Percentiles rank a stretch among this genome's conserved stretches.
phyloP scores from a whole-genome alignment of 2,329 filamentous ascomycete genomes.

The Xylaria digitata region DNA sequence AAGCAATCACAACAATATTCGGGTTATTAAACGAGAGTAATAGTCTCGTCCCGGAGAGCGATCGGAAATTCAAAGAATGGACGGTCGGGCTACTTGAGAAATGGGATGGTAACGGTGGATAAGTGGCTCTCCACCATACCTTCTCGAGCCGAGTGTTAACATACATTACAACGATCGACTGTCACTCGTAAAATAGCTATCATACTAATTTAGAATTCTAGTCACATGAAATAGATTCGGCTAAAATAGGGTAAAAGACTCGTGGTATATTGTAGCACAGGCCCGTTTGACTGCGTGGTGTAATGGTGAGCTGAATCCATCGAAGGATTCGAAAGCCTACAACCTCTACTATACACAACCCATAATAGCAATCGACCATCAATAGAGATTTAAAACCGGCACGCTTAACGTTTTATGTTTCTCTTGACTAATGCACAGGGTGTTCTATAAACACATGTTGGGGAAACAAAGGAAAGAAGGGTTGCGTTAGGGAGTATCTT shows the following conservation, averaged over 20 bases:
- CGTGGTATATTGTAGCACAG: background rate
- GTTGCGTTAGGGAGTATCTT: constrained; percentile 49
- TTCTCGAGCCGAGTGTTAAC: background rate
- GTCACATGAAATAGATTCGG: background rate
- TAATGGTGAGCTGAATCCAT: background rate
- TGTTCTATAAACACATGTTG: constrained; percentile 66
- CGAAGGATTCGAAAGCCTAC: background rate
- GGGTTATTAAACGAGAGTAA: constrained; percentile 61
- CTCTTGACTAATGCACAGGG: constrained; percentile 70
- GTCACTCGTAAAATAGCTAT: background rate
- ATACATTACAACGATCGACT: background rate
- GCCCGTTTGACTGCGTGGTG: background rate
- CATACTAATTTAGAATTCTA: background rate
- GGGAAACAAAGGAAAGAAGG: constrained; percentile 64
- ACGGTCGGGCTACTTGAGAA: constrained; percentile 71
- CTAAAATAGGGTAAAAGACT: background rate
- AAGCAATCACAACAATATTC: constrained; percentile 60
- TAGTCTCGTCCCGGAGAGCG: constrained; percentile 63
- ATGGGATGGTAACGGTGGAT: constrained; percentile 52
- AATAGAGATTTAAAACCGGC: background rate
- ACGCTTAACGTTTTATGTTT: constrained; percentile 42
- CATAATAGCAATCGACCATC: constrained; percentile 2
- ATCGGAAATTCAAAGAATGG: constrained; percentile 73
- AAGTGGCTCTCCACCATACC: background rate
- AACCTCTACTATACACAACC: constrained; percentile 12